phyloP scores from a whole-genome alignment of 192 early-diverging fungal genomes.

The Allomyces arbusculus region DNA sequence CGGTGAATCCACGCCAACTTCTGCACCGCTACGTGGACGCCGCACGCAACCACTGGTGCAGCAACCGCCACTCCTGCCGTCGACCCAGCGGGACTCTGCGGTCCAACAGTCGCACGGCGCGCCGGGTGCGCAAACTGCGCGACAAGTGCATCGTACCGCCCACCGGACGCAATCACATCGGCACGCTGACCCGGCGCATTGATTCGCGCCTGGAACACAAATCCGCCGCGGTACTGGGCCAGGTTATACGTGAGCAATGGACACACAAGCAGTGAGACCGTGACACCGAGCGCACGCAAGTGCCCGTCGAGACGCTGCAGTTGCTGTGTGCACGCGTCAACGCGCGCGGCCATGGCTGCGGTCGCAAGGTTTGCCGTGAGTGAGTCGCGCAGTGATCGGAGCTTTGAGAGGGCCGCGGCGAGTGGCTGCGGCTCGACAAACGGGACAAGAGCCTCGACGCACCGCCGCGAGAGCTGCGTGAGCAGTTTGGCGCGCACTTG shows the following conservation, averaged over 20 bases:
- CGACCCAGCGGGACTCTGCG: too few species aligned
- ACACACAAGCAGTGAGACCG: slow-evolving; percentile 17
- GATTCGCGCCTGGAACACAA: slow-evolving; percentile 40
- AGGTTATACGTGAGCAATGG: slow-evolving; percentile 43
- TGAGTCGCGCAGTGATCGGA: slow-evolving; percentile 14
- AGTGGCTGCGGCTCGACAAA: slow-evolving; percentile 12
- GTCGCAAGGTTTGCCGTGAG: slow-evolving; percentile 15
- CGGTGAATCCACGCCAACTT: not conserved
- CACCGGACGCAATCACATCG: slow-evolving; percentile 47
- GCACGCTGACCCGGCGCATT: slow-evolving; percentile 12
- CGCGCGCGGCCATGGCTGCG: slow-evolving; percentile 10
- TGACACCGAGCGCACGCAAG: slow-evolving; percentile 14
- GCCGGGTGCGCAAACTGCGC: slow-evolving; percentile 9
- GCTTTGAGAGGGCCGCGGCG: slow-evolving; percentile 8
- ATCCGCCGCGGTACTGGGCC: slow-evolving; percentile 28
- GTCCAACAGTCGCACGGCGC: too few species aligned
- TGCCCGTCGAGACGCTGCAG: slow-evolving; percentile 9
- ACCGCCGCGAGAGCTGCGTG: slow-evolving; percentile 20
- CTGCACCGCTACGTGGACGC: not conserved
- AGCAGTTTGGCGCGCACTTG: not conserved
- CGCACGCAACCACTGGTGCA: not conserved
- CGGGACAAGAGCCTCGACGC: slow-evolving; percentile 23
- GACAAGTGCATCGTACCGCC: slow-evolving; percentile 46
- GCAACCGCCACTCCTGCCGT: not conserved
- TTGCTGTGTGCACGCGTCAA: slow-evolving; percentile 9